Base-by-base conservation (phyloP, 176 grass and related monocot genomes). In the Luzula sylvatica region DNA sequence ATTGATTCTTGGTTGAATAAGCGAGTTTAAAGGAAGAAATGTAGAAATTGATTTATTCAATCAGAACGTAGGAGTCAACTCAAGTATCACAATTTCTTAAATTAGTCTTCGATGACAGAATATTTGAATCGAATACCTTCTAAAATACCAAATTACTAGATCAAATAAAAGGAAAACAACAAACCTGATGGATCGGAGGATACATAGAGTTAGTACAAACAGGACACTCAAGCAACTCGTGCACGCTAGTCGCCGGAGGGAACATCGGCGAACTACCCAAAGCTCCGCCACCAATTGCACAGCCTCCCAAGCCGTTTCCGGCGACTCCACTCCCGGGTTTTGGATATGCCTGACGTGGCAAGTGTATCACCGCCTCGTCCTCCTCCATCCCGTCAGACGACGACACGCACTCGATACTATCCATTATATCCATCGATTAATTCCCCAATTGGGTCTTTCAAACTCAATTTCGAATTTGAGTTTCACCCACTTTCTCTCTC, bases 131-230 rank as follows among this genome's bases (percentile, higher is more conserved):
- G 32, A 16, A 29, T 19, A 8, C 26, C 13, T 24, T 23, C 15
- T 3, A 41, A 56, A 29, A 20, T 46, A 4, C n/a, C 5, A 26
- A 61, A 39, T 8, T 50, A 40, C 38, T 18, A 25, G 38, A 39
- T 41, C 13, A 27, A 43, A 23, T 44, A 13, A 28, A 15, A 15
- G 9, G 26, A 43, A 43, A 20, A 52, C 9, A 4, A 1, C 61
- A 6, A 19, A 98, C 93, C 86, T 98, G 93, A 71, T 96, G 78
- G 74, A 89, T 96, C 26, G 85, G 85, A 20, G 92, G 85, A 71
- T 82, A 96, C 92, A 96, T 96, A 67, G 85, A 96, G 58, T 89
- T 86, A 70, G 85, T 89, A 75, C 92, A 96, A 23, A 96, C 85
- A 54, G 92, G 90, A 70, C 90, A 96, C 67, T 96, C 85, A 51